phyloP scores from a whole-genome alignment of 2,329 filamentous ascomycete genomes.

The Aspergillus texensis region DNA sequence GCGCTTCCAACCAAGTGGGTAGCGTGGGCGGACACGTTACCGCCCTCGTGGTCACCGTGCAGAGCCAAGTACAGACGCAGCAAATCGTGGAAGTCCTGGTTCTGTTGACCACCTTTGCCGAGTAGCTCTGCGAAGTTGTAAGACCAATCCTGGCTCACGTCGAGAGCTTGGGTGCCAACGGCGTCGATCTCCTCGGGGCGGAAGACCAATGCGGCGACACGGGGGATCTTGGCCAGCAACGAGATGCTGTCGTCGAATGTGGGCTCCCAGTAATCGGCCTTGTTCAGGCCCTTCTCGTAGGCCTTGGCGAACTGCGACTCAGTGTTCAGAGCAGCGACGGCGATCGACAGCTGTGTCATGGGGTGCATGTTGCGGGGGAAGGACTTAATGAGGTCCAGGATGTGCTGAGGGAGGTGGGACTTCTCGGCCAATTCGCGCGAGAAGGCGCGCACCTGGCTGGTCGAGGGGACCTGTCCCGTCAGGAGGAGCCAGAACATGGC shows the following conservation, averaged over 20 bases:
- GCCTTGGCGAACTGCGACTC: constrained; percentile 91
- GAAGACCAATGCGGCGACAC: constrained; percentile 96
- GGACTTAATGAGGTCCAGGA: constrained; percentile 83
- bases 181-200: constrained; percentile 77
- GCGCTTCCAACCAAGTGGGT: constrained; percentile 95
- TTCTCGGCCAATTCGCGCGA: constrained; percentile 87
- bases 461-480: constrained; percentile 87
- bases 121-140: constrained; percentile 99
- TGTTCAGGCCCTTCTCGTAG: constrained; percentile 87
- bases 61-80: constrained; percentile 92
- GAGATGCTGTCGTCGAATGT: constrained; percentile 95
- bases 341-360: constrained; percentile 97
- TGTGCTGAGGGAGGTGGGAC: constrained; percentile 77
- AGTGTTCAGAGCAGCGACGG: constrained; percentile 93
- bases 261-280: constrained; percentile 98
- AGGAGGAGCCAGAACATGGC: constrained; percentile 99
- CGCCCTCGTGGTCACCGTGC: constrained; percentile 97
- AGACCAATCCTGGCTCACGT: constrained; percentile 89
- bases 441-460: constrained; percentile 76
- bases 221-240: constrained; percentile 92
- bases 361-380: constrained; percentile 92
- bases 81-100: constrained; percentile 78
- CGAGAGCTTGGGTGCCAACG: constrained; percentile 73
- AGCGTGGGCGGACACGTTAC: constrained; percentile 93
- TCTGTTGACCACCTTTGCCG: constrained; percentile 82